Conservation (phyloP, 768 basidiomycete genomes). For the Rossbeevera mucosa region DNA sequence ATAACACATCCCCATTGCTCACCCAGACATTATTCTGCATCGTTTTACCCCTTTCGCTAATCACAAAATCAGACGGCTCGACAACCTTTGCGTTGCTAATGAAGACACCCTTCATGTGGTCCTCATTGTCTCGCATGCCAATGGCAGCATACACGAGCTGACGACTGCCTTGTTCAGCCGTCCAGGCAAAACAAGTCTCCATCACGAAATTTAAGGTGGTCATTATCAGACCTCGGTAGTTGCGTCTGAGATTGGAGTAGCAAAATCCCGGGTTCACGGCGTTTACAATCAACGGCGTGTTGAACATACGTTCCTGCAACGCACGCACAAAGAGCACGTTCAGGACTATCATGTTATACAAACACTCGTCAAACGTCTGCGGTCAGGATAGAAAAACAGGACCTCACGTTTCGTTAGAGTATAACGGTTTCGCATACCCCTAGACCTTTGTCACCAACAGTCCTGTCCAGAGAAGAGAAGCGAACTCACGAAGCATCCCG, state of each 20-base stretch:
- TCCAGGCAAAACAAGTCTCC: conserved; percentile 15
- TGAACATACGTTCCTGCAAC: conserved; percentile 19
- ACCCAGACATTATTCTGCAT: conserved; percentile 35
- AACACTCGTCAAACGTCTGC: not conserved
- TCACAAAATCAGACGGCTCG: conserved; percentile 32
- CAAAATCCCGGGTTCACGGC: conserved; percentile 31
- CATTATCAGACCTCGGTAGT: not conserved
- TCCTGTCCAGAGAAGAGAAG: not conserved
- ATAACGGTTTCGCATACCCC: conserved; percentile 22
- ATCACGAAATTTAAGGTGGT: not conserved
- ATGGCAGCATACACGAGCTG: conserved; percentile 32
- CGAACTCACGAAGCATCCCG: conserved; percentile 16
- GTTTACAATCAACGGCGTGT: conserved; percentile 22
- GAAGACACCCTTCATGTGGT: conserved; percentile 20
- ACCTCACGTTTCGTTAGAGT: conserved; percentile 24
- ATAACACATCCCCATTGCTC: conserved; percentile 4
- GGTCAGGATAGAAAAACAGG: not conserved
- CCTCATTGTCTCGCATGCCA: conserved; percentile 20
- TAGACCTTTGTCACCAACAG: not conserved
- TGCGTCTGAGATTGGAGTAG: conserved; percentile 22
- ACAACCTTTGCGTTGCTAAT: conserved; percentile 8
- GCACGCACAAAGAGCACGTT: conserved; percentile 30
- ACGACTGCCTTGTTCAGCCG: conserved; percentile 33
- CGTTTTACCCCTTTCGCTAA: conserved; percentile 26
- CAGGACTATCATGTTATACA: conserved; percentile 17